phyloP scores from a whole-genome alignment of 768 basidiomycete species.

The Rhodocollybia butyracea region DNA sequence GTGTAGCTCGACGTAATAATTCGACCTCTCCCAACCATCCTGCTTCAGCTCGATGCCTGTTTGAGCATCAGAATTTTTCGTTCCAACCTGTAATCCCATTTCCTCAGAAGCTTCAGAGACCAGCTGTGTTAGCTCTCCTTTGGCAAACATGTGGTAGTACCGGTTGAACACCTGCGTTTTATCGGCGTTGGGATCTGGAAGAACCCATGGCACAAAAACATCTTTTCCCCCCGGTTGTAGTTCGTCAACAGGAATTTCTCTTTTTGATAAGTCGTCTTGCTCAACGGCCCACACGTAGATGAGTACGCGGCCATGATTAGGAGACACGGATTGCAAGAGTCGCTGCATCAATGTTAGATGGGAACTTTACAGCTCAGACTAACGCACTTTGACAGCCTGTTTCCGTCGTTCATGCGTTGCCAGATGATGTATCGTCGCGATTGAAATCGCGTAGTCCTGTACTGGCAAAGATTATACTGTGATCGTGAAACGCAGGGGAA shows the following conservation, averaged over 20 bases:
- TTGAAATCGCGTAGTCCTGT: conserved; percentile 95
- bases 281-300: conserved; percentile 98
- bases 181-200: conserved; percentile 18
- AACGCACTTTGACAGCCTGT: conserved; percentile 66
- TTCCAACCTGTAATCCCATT: conserved; percentile 52
- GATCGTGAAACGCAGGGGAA: neutral
- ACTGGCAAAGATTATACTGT: neutral
- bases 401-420: conserved; percentile 74
- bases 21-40: conserved; percentile 85
- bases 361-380: neutral
- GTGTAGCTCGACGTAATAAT: conserved; percentile 78
- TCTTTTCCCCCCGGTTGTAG: conserved; percentile 52
- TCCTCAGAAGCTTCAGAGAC: conserved; percentile 59
- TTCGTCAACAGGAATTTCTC: conserved; percentile 45
- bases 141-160: conserved; percentile 94
- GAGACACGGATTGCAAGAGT: conserved; percentile 62
- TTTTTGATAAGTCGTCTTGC: conserved; percentile 83
- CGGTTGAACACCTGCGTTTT: conserved; percentile 62
- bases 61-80: conserved; percentile 9
- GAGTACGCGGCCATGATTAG: conserved; percentile 70
- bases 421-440: conserved; percentile 96
- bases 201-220: conserved; percentile 89
- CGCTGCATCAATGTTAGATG: conserved; percentile 33
- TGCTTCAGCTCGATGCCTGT: conserved; percentile 65
- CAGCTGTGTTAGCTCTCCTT: conserved; percentile 70